phyloP scores from a whole-genome alignment of 2,329 filamentous ascomycete genomes.

The Macroventuria anomochaeta region DNA sequence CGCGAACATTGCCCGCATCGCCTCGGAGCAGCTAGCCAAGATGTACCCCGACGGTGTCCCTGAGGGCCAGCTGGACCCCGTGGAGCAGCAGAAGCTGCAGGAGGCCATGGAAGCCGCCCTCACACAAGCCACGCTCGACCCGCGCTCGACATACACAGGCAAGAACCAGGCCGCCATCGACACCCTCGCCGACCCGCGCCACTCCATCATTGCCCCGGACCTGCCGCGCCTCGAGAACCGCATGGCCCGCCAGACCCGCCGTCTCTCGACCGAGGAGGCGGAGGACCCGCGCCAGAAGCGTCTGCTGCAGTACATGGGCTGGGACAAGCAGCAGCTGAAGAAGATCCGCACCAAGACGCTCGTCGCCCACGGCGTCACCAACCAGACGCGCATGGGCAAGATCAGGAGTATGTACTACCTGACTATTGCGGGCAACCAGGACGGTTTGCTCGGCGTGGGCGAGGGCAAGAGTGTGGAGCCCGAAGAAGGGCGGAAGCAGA shows the following conservation, averaged over 20 bases:
- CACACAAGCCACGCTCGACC: slow-evolving; percentile 47
- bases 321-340: slow-evolving; percentile 55
- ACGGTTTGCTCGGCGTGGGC: slow-evolving; percentile 86
- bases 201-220: slow-evolving; percentile 56
- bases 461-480: slow-evolving; percentile 85
- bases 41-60: slow-evolving; percentile 46
- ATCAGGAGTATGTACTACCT: slow-evolving; percentile 77
- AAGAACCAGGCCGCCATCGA: slow-evolving; percentile 59
- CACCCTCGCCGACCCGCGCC: slow-evolving; percentile 55
- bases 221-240: slow-evolving; percentile 55
- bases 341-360: slow-evolving; percentile 72
- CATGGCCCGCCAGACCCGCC: slow-evolving; percentile 45
- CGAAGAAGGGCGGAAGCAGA: slow-evolving; percentile 71
- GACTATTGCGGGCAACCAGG: slow-evolving; percentile 82
- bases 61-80: slow-evolving; percentile 32
- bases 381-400: slow-evolving; percentile 97
- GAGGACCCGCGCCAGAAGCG: slow-evolving; percentile 57
- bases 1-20: slow-evolving; percentile 40
- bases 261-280: slow-evolving; percentile 45
- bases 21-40: slow-evolving; percentile 45
- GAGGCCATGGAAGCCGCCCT: slow-evolving; percentile 42
- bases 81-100: slow-evolving; percentile 28
- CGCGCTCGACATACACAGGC: slow-evolving; percentile 55
- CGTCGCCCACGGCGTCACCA: slow-evolving; percentile 76
- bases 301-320: slow-evolving; percentile 64